Conservation (phyloP, 2,329 filamentous ascomycete species). For the Pyricularia sp. region DNA sequence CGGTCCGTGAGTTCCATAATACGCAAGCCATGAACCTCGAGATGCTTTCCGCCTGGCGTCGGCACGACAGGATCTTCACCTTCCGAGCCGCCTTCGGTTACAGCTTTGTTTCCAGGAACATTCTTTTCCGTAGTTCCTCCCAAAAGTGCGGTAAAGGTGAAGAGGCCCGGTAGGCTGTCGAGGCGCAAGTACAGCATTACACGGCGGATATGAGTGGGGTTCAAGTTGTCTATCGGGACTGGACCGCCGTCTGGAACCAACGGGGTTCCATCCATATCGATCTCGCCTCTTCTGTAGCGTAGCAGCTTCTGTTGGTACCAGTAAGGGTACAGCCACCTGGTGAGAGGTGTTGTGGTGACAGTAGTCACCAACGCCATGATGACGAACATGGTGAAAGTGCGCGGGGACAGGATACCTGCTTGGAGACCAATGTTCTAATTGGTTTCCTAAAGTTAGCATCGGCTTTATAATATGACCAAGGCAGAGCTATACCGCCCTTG, state of each 20-base stretch:
- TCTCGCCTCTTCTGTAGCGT: slow-evolving; percentile 63
- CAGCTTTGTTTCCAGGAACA: slow-evolving; percentile 4
- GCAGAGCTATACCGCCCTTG: neutral
- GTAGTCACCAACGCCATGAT: slow-evolving; percentile 87
- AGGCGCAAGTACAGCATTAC: slow-evolving; percentile 72
- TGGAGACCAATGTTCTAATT: slow-evolving; percentile 59
- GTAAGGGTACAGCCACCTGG: slow-evolving; percentile 59
- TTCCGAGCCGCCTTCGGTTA: neutral
- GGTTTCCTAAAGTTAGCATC: neutral
- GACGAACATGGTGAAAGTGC: slow-evolving; percentile 88
- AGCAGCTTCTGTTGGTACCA: slow-evolving; percentile 40
- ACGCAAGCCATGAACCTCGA: slow-evolving; percentile 73
- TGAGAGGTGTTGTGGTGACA: slow-evolving; percentile 68
- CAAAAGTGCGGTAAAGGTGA: slow-evolving; percentile 71
- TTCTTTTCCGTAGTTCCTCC: slow-evolving; percentile 23
- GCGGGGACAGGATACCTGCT: slow-evolving; percentile 64
- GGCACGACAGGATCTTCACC: slow-evolving; percentile 8
- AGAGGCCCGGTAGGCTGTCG: slow-evolving; percentile 70
- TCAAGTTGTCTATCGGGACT: slow-evolving; percentile 21
- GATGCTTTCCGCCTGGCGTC: slow-evolving; percentile 27
- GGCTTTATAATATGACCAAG: neutral
- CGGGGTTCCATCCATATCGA: slow-evolving; percentile 58
- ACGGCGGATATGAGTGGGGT: slow-evolving; percentile 35
- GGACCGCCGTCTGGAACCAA: neutral
- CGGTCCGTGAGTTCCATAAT: slow-evolving; percentile 81